Evolutionary conservation across 78 protist genomes (phyloP).

Genomic region (Polysphondylium violaceum): DNA sequence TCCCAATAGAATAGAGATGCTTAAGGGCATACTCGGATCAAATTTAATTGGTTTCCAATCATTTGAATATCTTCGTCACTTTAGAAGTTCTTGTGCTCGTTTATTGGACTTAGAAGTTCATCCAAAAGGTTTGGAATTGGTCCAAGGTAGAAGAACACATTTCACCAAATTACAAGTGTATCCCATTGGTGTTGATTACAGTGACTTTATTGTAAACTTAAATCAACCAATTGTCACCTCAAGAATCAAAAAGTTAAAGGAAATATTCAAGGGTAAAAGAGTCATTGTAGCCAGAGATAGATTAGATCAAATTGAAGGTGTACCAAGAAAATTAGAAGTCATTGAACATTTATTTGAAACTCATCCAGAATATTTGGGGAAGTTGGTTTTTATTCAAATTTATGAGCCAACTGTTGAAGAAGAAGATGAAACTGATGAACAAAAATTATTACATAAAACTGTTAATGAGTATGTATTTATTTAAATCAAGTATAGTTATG

Average conservation of each 20-base stretch:
- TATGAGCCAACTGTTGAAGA: constrained; percentile 72
- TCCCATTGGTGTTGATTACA: constrained; percentile 58
- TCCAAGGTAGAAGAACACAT: constrained; percentile 2
- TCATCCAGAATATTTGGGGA: constrained; percentile 54
- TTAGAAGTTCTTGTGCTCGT: constrained; percentile 51
- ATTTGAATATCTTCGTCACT: constrained; percentile 61
- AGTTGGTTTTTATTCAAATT: constrained; percentile 82
- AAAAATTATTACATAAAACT: constrained; percentile 55
- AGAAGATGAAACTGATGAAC: constrained; percentile 82
- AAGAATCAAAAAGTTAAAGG: constrained; percentile 4
- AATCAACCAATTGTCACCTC: background rate
- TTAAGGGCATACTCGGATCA: constrained; percentile 84
- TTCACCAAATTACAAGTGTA: constrained; percentile 41
- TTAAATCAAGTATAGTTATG: background rate
- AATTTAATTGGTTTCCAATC: constrained; percentile 91
- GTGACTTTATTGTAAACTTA: background rate
- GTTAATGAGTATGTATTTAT: constrained; percentile 19
- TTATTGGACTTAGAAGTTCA: constrained; percentile 45
- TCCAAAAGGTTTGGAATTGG: constrained; percentile 47
- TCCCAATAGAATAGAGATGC: constrained; percentile 85
- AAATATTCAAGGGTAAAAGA: constrained; percentile 60
- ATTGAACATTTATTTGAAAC: constrained; percentile 67
- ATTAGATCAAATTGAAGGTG: constrained; percentile 91
- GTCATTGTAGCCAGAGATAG: constrained; percentile 89
- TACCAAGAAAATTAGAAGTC: constrained; percentile 89